A percentile compares a stretch with the other conserved stretches of the same genome.
phyloP scores from a whole-genome alignment of 768 basidiomycete genomes.

The Russula compacta region DNA sequence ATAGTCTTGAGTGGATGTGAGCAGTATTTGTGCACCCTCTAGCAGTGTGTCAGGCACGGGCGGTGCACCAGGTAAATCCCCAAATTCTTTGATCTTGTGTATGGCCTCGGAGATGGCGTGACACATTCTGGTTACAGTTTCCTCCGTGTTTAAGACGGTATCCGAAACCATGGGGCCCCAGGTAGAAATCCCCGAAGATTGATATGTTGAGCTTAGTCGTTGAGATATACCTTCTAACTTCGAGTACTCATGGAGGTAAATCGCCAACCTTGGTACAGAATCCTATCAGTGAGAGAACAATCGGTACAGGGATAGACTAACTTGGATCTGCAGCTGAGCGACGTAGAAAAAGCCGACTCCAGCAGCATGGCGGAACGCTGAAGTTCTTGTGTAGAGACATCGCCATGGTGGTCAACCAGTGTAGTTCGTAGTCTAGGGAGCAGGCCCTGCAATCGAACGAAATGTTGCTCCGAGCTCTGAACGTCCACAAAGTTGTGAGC shows the following conservation, averaged over 20 bases:
- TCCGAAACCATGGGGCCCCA: background rate
- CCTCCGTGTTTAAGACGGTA: background rate
- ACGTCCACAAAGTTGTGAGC: constrained; percentile 14
- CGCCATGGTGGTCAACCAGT: constrained; percentile 64
- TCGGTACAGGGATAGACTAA: constrained; percentile 32
- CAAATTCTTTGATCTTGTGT: constrained; percentile 5
- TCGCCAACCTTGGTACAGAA: constrained; percentile 1
- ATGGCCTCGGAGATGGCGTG: constrained; percentile 11
- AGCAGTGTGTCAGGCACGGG: constrained; percentile 1
- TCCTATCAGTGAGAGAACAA: background rate
- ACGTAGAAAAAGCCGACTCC: constrained; percentile 68
- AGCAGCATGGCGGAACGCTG: constrained; percentile 68
- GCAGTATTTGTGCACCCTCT: background rate
- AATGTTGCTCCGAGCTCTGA: constrained; percentile 52
- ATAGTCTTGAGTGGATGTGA: constrained; percentile 1
- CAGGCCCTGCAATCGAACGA: constrained; percentile 49
- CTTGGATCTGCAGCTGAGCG: constrained; percentile 54
- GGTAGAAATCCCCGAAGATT: constrained; percentile 8
- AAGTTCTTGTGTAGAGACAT: constrained; percentile 80
- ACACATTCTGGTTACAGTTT: constrained; percentile 7
- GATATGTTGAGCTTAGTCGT: constrained; percentile 16
- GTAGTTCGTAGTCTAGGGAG: constrained; percentile 59
- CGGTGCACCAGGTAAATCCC: background rate
- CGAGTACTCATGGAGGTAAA: background rate
- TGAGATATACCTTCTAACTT: constrained; percentile 1